Evolutionary conservation across 164 flowering plant genomes (phyloP).

Genomic region (Chimonanthus praecox): DNA sequence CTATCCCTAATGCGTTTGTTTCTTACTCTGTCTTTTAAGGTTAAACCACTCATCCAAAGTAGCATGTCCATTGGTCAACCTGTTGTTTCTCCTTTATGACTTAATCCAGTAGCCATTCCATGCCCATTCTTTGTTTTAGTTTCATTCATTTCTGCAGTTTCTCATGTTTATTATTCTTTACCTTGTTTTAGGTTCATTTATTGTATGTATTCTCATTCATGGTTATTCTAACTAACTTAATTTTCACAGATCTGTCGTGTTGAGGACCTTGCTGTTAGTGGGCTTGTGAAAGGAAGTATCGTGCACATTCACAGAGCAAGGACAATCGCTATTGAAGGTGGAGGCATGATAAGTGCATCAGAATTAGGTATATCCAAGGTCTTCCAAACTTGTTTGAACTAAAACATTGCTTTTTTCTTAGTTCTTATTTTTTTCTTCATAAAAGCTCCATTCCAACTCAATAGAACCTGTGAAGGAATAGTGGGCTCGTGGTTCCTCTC

Average conservation of each 20-base stretch:
- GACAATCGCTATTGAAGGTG: constrained; percentile 50
- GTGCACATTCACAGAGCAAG: constrained; percentile 90
- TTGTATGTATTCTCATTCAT: not conserved
- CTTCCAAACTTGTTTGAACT: not conserved
- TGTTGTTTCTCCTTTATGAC: too few relatives aligned
- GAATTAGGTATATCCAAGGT: constrained; percentile 51
- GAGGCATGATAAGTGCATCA: constrained; percentile 76
- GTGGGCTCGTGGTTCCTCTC: too few relatives aligned
- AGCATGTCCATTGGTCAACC: too few relatives aligned
- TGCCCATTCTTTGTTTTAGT: not conserved
- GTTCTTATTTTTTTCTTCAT: not conserved
- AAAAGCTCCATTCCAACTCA: not conserved
- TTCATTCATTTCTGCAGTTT: not conserved
- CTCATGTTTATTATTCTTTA: not conserved
- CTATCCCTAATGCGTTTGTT: too few relatives aligned
- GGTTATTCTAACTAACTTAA: not conserved
- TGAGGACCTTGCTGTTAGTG: constrained; percentile 85
- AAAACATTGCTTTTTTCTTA: not conserved
- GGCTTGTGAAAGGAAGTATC: constrained; percentile 81
- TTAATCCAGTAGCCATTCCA: not conserved
- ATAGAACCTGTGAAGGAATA: not conserved
- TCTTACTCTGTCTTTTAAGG: too few relatives aligned
- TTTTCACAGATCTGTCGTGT: constrained; percentile 81
- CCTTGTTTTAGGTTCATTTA: not conserved
- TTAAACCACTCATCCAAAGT: too few relatives aligned